Base-by-base conservation (phyloP, 768 basidiomycete genomes). In the Leccinum incarnatum region DNA sequence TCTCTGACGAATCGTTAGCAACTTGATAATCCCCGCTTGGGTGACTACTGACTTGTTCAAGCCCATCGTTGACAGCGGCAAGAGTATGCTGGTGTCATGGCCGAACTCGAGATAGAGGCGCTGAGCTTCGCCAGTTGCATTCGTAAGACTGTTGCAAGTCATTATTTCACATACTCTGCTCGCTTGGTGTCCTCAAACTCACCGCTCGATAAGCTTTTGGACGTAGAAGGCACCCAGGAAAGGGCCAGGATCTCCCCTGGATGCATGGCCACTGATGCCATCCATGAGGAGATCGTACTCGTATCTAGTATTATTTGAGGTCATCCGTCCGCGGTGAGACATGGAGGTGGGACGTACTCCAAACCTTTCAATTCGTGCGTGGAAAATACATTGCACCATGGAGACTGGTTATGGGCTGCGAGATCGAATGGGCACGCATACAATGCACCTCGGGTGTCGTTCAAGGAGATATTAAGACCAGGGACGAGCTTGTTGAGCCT, bases 351-450 rank as follows among this genome's bases (percentile, higher is more conserved):
- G 37, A 63, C 76, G 47, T 63, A 77, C 74, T 77, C 76, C 52
- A 78, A 70, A 46, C 67, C 54, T 53, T 63, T 63, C 40, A 78
- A 65, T 61, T 79, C 78, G 23, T 49, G 56, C 14, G 47, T 58
- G 14, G 65, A 65, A 68, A 80, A 79, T 48, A 69, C 72, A 37
- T 61, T 62, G 58, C 76, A 80, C 79, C 77, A 78, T 7, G 78
- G 76, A 34, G 79, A 77, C 34, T 56, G 60, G 29, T 69, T 68
- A 50, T 65, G 65, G 19, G 73, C 70, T 7, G 77, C 78, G 40
- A 76, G 67, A 62, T 78, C 77, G 54, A 75, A 79, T 40, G 77
- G 76, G 50, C 76, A 77, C 15, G 75, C 77, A 61, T 76, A 79
- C 21, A 80, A 64, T 48, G 77, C 76, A 29, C 77, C 78, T 54